A percentile compares a stretch with the other conserved stretches of the same genome.
Conservation (phyloP, 495 filamentous ascomycete species). For the Aspergillus bridgeri region DNA sequence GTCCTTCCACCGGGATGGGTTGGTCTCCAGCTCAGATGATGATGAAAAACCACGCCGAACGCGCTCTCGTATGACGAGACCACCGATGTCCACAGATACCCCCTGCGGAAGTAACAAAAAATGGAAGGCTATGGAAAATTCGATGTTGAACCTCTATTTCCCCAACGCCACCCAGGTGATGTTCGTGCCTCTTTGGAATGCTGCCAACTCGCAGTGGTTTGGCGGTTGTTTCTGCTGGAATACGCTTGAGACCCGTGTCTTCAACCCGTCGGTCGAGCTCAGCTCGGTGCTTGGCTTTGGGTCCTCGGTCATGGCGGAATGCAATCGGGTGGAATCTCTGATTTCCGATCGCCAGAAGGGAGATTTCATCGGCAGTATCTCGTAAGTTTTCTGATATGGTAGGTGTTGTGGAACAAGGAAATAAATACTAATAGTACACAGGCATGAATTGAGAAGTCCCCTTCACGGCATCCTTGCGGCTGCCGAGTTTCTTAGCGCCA, state of each 20-base stretch:
- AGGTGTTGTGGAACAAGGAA: slow-evolving; percentile 27
- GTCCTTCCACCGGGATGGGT: slow-evolving; percentile 56
- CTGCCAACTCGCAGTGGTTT: slow-evolving; percentile 66
- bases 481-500: slow-evolving; percentile 60
- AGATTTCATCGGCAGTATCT: slow-evolving; percentile 75
- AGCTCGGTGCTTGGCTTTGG: slow-evolving; percentile 61
- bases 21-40: slow-evolving; percentile 42
- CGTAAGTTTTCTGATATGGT: slow-evolving; percentile 34
- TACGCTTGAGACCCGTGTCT: slow-evolving; percentile 39
- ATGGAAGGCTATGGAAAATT: slow-evolving; percentile 40
- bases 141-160: slow-evolving; percentile 43
- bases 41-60: slow-evolving; percentile 27
- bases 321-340: slow-evolving; percentile 56
- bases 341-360: slow-evolving; percentile 62
- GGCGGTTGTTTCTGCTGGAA: slow-evolving; percentile 65
- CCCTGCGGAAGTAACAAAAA: slow-evolving; percentile 40
- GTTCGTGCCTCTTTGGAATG: slow-evolving; percentile 65
- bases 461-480: slow-evolving; percentile 73
- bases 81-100: slow-evolving; percentile 24
- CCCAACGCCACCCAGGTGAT: slow-evolving; percentile 43
- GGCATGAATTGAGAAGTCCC: slow-evolving; percentile 74
- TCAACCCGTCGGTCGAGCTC: slow-evolving; percentile 40
- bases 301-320: slow-evolving; percentile 66
- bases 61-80: slow-evolving; percentile 8
- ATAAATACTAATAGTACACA: slow-evolving; percentile 14